Conservation (phyloP, 768 basidiomycete genomes). For the Hysterangium stoloniferum region DNA sequence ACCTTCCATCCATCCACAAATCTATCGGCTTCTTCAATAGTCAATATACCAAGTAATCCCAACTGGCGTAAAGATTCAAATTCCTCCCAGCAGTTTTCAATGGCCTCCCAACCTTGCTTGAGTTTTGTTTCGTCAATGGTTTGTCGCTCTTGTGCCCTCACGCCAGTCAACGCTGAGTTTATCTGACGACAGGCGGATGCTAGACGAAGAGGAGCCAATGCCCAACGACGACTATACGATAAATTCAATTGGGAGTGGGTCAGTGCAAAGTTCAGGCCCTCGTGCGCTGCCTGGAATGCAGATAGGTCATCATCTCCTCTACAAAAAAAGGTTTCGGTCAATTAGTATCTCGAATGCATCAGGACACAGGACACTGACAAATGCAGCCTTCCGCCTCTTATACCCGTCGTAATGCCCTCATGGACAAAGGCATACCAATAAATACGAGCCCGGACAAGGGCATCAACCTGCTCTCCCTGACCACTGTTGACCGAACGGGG, state of each 20-base stretch:
- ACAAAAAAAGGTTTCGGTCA: conserved; percentile 9
- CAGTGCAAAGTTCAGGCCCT: conserved; percentile 24
- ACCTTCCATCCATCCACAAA: conserved; percentile 88
- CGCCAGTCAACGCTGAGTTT: conserved; percentile 71
- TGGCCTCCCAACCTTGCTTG: conserved; percentile 74
- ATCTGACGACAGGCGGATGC: conserved; percentile 72
- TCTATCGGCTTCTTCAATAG: conserved; percentile 47
- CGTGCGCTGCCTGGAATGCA: conserved; percentile 59
- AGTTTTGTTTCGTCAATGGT: conserved; percentile 59
- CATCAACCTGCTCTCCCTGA: conserved; percentile 48
- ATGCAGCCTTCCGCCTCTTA: conserved; percentile 77
- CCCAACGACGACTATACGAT: conserved; percentile 48
- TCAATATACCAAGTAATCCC: conserved; percentile 27
- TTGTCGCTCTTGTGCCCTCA: conserved; percentile 54
- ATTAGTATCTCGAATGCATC: conserved; percentile 8
- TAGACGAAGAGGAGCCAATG: conserved; percentile 66
- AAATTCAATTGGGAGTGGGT: conserved; percentile 36
- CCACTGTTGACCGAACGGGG: conserved; percentile 40
- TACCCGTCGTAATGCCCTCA: conserved; percentile 75
- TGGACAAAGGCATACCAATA: conserved; percentile 88
- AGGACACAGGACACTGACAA: conserved; percentile 42
- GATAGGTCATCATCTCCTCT: conserved; percentile 74
- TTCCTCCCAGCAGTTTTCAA: conserved; percentile 79
- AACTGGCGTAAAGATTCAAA: conserved; percentile 57
- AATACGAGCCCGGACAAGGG: conserved; percentile 60